These are phyloP conservation scores for Kodamaea sp. DNA, from an alignment of 1,139 yeast species.

Conservation along the genomic window DNA sequence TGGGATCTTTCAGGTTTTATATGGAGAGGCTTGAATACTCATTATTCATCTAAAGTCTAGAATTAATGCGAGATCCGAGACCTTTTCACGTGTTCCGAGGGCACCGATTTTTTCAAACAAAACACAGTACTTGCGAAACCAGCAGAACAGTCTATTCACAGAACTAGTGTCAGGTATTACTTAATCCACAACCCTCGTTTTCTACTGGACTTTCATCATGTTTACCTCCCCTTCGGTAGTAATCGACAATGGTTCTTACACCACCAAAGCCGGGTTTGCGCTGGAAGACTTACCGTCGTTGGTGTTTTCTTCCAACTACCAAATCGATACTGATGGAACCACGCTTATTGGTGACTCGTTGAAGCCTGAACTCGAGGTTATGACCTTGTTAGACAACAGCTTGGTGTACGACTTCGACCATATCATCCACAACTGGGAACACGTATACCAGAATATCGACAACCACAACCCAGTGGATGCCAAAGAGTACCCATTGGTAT, in stretches of 20 bases:
- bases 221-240: constrained; percentile 57
- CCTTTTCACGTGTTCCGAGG: too few relatives aligned
- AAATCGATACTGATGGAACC: constrained; percentile 29
- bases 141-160: too few relatives aligned
- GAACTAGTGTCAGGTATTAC: too few relatives aligned
- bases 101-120: too few relatives aligned
- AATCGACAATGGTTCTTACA: constrained; percentile 66
- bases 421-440: constrained; percentile 58
- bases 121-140: too few relatives aligned
- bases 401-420: constrained; percentile 66
- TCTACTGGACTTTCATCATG: constrained; percentile 4
- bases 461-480: constrained; percentile 43
- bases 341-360: constrained; percentile 51
- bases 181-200: constrained; percentile 4
- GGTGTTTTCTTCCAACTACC: constrained; percentile 59
- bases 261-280: constrained; percentile 72
- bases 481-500: constrained; percentile 60
- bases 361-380: constrained; percentile 52
- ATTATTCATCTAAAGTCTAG: too few relatives aligned
- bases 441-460: constrained; percentile 54
- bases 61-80: too few relatives aligned
- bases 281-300: constrained; percentile 63
- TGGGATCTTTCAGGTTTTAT: too few relatives aligned
- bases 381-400: constrained; percentile 66
- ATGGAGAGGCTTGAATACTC: too few relatives aligned